These are phyloP conservation scores for Ilyonectria sp. DNA, from an alignment of 2,329 filamentous ascomycete genomes.

Conservation along the genomic window DNA sequence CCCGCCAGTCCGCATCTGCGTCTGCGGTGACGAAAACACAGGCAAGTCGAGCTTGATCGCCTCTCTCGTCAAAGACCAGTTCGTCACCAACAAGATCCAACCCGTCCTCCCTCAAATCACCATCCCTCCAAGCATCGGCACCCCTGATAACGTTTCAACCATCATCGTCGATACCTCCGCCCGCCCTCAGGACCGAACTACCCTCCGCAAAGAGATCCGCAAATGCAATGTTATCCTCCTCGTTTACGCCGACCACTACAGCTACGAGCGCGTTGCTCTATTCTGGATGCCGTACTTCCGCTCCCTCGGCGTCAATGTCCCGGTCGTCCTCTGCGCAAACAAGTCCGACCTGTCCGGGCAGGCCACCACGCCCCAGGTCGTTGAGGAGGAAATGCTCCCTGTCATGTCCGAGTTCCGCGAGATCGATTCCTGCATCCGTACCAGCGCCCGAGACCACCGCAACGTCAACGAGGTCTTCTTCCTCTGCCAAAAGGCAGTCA, in stretches of 20 bases:
- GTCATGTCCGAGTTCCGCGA: constrained; percentile 99
- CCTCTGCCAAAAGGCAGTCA: constrained; percentile 97
- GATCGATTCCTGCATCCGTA: constrained; percentile 97
- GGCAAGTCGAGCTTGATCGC: constrained; percentile 95
- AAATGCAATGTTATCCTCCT: constrained; percentile 98
- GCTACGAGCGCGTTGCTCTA: constrained; percentile 95
- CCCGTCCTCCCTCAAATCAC: constrained; percentile 95
- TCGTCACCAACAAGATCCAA: constrained; percentile 96
- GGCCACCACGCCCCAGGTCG: constrained; percentile 84
- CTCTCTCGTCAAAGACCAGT: constrained; percentile 96
- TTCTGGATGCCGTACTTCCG: constrained; percentile 99
- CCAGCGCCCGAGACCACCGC: constrained; percentile 90
- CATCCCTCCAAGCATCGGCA: constrained; percentile 92
- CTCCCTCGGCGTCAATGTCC: constrained; percentile 97
- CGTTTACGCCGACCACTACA: constrained; percentile 98
- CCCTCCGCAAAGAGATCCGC: constrained; percentile 91
- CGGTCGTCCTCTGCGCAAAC: constrained; percentile 96
- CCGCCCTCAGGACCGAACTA: constrained; percentile 91
- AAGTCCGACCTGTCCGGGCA: constrained; percentile 90
- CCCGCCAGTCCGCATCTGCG: constrained; percentile 84
- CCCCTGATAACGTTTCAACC: constrained; percentile 96
- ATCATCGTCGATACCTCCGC: constrained; percentile 98
- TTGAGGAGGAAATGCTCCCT: constrained; percentile 97
- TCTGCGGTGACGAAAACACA: constrained; percentile 96
- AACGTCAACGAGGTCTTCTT: constrained; percentile 99